These are phyloP conservation scores for Capronia epimyces DNA, from an alignment of 2,329 filamentous ascomycete genomes.

Conservation along the genomic window DNA sequence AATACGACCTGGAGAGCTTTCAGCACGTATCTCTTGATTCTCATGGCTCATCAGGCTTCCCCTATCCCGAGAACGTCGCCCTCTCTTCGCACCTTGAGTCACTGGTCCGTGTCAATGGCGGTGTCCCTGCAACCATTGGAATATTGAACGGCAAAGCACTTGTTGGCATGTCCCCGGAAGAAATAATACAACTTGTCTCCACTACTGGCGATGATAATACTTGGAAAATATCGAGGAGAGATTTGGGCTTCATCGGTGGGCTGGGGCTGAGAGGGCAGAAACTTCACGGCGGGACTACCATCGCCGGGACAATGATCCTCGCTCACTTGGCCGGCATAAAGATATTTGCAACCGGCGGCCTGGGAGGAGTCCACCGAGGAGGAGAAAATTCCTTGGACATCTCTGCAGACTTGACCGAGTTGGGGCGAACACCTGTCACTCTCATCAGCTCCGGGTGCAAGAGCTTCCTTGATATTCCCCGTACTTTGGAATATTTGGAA, in stretches of 20 bases:
- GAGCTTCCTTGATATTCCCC: slow-evolving; percentile 86
- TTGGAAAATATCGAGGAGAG: slow-evolving; percentile 78
- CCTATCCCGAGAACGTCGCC: slow-evolving; percentile 66
- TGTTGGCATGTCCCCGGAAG: slow-evolving; percentile 67
- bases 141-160: slow-evolving; percentile 75
- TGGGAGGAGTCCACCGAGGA: slow-evolving; percentile 89
- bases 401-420: slow-evolving; percentile 89
- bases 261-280: slow-evolving; percentile 63
- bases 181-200: slow-evolving; percentile 64
- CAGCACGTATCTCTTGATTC: slow-evolving; percentile 1
- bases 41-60: slow-evolving; percentile 50
- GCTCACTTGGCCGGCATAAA: slow-evolving; percentile 81
- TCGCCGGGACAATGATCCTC: slow-evolving; percentile 87
- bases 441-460: slow-evolving; percentile 91
- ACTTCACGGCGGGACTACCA: slow-evolving; percentile 84
- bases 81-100: slow-evolving; percentile 76
- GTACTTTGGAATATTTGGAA: slow-evolving; percentile 76
- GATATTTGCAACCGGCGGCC: slow-evolving; percentile 88
- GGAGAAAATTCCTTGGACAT: slow-evolving; percentile 85
- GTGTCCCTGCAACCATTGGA: slow-evolving; percentile 83
- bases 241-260: slow-evolving; percentile 75
- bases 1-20: slow-evolving; percentile 20
- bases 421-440: slow-evolving; percentile 80
- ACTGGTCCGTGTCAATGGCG: slow-evolving; percentile 73
- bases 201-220: slow-evolving; percentile 62